Evolutionary conservation across 2,329 filamentous ascomycete genomes (phyloP).

Genomic region (Fusarium continuum): DNA sequence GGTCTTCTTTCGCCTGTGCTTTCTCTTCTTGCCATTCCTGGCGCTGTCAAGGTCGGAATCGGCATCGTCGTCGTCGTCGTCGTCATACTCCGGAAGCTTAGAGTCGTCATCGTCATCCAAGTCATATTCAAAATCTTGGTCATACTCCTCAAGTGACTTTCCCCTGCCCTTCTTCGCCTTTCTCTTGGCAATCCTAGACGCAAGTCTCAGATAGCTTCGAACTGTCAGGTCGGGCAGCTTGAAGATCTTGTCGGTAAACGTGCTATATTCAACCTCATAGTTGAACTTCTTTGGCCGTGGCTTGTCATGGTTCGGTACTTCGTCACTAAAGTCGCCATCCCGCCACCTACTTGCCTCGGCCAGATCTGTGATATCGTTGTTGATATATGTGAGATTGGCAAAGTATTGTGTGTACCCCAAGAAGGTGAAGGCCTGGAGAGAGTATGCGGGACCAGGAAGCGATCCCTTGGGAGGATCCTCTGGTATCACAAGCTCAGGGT

Average conservation of each 20-base stretch:
- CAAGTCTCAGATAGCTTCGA: conserved; percentile 79
- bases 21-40: conserved; percentile 46
- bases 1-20: conserved; percentile 58
- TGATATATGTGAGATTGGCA: conserved; percentile 91
- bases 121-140: conserved; percentile 42
- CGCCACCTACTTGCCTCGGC: conserved; percentile 62
- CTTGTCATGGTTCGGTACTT: conserved; percentile 59
- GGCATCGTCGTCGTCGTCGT: conserved; percentile 35
- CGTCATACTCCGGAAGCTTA: conserved; percentile 29
- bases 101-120: conserved; percentile 39
- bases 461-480: conserved; percentile 75
- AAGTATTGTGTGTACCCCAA: conserved; percentile 89
- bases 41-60: conserved; percentile 15
- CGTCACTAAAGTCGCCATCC: conserved; percentile 69
- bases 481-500: conserved; percentile 72
- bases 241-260: conserved; percentile 78
- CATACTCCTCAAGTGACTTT: conserved; percentile 30
- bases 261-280: conserved; percentile 88
- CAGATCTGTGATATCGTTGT: conserved; percentile 69
- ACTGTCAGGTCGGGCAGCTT: conserved; percentile 85
- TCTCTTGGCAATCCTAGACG: conserved; percentile 73
- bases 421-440: conserved; percentile 80
- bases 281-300: conserved; percentile 71
- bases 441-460: conserved; percentile 89
- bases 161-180: conserved; percentile 37